Conservation (phyloP, 129 eudicot species). For the Tagetes patula region DNA sequence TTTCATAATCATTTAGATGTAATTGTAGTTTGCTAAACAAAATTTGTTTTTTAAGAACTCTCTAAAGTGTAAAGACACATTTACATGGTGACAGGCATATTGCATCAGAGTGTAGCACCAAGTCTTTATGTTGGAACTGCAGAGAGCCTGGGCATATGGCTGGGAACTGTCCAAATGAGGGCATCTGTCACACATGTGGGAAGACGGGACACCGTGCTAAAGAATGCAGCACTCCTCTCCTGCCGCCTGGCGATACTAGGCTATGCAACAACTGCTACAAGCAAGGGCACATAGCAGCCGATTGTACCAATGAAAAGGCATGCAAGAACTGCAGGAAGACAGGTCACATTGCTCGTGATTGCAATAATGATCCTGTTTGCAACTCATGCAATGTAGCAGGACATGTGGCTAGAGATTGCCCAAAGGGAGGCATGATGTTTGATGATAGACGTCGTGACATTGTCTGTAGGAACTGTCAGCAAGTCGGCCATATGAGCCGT, state of each 20-base stretch:
- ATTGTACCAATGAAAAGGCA: constrained; percentile 93
- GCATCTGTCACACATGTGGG: constrained; percentile 96
- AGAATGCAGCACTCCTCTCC: constrained; percentile 63
- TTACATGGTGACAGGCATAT: constrained; percentile 57
- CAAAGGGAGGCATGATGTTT: constrained; percentile 48
- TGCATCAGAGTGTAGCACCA: constrained; percentile 79
- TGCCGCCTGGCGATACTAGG: constrained; percentile 82
- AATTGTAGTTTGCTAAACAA: background rate
- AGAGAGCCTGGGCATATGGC: constrained; percentile 99
- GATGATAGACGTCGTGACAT: constrained; percentile 67
- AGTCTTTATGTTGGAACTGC: constrained; percentile 96
- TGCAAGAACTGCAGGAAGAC: constrained; percentile 95
- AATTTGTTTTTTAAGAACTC: background rate
- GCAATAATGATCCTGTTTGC: constrained; percentile 85
- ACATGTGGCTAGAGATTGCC: constrained; percentile 83
- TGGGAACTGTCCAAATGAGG: constrained; percentile 84
- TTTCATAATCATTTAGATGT: background rate
- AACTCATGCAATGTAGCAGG: constrained; percentile 79
- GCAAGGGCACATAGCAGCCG: constrained; percentile 87
- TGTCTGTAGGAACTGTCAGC: constrained; percentile 83
- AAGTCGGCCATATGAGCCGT: constrained; percentile 91
- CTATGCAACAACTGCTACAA: constrained; percentile 96
- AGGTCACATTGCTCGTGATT: constrained; percentile 91
- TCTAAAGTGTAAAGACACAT: too few relatives aligned
- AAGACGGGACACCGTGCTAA: constrained; percentile 89